These are phyloP conservation scores for Colletotrichum salicis DNA, from an alignment of 2,329 filamentous ascomycete species.

Conservation along the genomic window DNA sequence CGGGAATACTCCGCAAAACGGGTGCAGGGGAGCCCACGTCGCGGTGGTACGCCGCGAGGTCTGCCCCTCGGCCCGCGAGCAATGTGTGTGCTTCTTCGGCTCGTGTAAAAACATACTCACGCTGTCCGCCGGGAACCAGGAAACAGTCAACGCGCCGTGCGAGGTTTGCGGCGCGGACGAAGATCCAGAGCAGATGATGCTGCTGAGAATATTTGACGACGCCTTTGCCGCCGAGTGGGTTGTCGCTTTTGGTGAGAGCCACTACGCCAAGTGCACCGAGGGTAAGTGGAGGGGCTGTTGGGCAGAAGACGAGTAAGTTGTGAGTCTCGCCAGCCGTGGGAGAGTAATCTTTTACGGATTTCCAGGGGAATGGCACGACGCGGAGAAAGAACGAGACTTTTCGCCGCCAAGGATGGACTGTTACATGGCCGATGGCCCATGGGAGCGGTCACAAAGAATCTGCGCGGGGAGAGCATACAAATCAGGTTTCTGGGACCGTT, in stretches of 20 bases:
- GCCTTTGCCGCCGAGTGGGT: slow-evolving; percentile 14
- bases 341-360: neutral
- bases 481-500: neutral
- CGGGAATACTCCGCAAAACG: neutral
- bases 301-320: neutral
- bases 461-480: neutral
- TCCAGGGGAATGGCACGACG: neutral
- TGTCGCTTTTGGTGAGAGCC: slow-evolving; percentile 9
- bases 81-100: slow-evolving; percentile 30
- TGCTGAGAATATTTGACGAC: slow-evolving; percentile 13
- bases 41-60: slow-evolving; percentile 18
- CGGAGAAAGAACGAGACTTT: neutral
- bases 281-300: slow-evolving; percentile 16
- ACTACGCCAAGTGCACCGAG: slow-evolving; percentile 13
- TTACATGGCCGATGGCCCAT: neutral
- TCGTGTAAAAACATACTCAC: slow-evolving; percentile 18
- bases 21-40: slow-evolving; percentile 21
- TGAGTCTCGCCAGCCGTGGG: neutral
- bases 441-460: neutral
- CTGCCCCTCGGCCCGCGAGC: neutral
- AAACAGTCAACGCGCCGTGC: slow-evolving; percentile 16
- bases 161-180: slow-evolving; percentile 10
- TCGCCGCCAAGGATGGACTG: neutral
- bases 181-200: slow-evolving; percentile 22
- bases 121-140: neutral